Base-by-base conservation (phyloP, 805 yeast genomes). In the Cyberlindnera petersonii region DNA sequence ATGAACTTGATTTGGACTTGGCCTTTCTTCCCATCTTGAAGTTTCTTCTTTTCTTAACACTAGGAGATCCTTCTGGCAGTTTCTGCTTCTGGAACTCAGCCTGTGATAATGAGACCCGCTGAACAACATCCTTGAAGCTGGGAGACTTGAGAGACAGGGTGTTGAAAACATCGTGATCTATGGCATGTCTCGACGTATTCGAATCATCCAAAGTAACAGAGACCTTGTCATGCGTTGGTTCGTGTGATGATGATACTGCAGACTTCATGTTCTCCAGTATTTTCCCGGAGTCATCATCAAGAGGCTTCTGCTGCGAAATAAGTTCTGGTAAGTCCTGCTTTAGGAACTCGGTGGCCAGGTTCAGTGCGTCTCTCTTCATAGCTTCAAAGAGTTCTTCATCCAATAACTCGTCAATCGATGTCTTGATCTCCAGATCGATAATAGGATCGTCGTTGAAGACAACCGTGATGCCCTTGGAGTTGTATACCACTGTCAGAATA, bases 361-460 rank as follows among this genome's bases (percentile, higher is more conserved):
- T 18, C 26, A 55, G 28, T 2, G 53, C 37, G 24, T 56, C 58
- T 4, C 16, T 15, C 35, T 52, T 54, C 18, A 56, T 39, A 11
- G 45, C 37, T 9, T 42, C 41, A 14, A 53, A 46, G 9, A 48
- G 24, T 1, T 52, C 56, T 5, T 54, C 53, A 36, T 56, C 59
- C 31, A 55, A 19, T 8, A 56, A 34, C 31, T 54, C 57, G 40
- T 56, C 60, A 13, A 56, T 47, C 0, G 58, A 44, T 5, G 57
- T 56, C 31, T 44, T 34, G 24, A 56, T 34, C 15, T 50, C 39
- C 29, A 56, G 35, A n/a, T 52, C 53, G 6, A 56, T 34, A 11
- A 38, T 22, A 1, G 59, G 58, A 6, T 52, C 58, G 14, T 52
- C 53, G 28, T 48, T 50, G 32, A 56, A 56, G 13, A 56, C 55